Evolutionary conservation across 2,329 filamentous ascomycete genomes (phyloP).

Genomic region (Talaromyces islandicus): DNA sequence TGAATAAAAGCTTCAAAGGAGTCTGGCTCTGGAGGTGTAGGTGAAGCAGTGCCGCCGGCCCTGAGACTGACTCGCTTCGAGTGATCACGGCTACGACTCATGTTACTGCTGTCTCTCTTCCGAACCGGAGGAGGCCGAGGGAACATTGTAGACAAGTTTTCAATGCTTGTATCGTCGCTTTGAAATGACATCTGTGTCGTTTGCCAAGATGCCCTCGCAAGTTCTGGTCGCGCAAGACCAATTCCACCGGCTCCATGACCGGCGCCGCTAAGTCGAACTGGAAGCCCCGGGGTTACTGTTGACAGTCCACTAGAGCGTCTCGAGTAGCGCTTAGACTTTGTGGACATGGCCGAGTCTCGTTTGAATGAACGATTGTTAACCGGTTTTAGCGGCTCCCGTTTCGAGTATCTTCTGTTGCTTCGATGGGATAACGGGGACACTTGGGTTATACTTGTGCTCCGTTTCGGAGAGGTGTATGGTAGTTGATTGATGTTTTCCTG

Average conservation of each 20-base stretch:
- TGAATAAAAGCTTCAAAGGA: constrained; percentile 35
- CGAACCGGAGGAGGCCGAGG: constrained; percentile 26
- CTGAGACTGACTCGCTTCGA: constrained; percentile 25
- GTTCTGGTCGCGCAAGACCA: constrained; percentile 28
- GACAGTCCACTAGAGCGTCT: constrained; percentile 35
- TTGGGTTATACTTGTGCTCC: constrained; percentile 24
- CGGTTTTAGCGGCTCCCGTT: constrained; percentile 29
- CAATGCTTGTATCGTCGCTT: constrained; percentile 29
- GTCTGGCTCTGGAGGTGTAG: constrained; percentile 28
- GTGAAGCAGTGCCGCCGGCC: constrained; percentile 23
- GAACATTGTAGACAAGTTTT: constrained; percentile 30
- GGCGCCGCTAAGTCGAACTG: constrained; percentile 35
- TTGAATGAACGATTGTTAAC: constrained; percentile 32
- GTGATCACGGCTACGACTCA: constrained; percentile 15
- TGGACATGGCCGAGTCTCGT: constrained; percentile 29
- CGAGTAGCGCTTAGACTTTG: constrained; percentile 30
- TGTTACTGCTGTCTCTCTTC: constrained; percentile 22
- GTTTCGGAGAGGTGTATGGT: constrained; percentile 17
- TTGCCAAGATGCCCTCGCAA: constrained; percentile 33
- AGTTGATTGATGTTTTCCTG: constrained; percentile 18
- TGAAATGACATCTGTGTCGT: constrained; percentile 28
- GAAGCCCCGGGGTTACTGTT: constrained; percentile 30
- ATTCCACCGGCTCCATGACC: constrained; percentile 37
- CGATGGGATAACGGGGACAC: constrained; percentile 24
- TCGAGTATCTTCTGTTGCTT: constrained; percentile 23